These are phyloP conservation scores for Cryptococcus sp. DNA, from an alignment of 1,284 basidiomycete species.

Conservation along the genomic window DNA sequence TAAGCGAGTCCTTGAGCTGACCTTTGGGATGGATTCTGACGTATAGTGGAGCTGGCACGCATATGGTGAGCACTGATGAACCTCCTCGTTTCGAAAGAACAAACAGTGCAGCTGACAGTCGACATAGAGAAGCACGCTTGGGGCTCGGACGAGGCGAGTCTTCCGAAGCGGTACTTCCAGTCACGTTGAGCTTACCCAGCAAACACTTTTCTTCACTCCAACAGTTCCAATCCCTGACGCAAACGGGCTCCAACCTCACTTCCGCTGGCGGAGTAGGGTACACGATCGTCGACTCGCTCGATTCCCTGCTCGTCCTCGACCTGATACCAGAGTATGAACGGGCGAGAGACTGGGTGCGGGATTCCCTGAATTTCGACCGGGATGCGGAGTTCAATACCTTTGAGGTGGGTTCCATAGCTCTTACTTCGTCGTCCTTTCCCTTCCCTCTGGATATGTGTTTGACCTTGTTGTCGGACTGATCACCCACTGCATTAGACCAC, in stretches of 20 bases:
- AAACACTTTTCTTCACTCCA: neutral
- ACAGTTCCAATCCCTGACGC: conserved; percentile 73
- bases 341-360: conserved; percentile 75
- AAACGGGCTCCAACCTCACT: conserved; percentile 73
- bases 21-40: neutral
- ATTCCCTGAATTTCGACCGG: conserved; percentile 71
- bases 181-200: neutral
- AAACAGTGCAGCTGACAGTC: neutral
- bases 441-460: neutral
- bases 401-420: conserved; percentile 63
- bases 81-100: neutral
- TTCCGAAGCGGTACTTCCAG: neutral
- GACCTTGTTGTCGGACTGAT: conserved; percentile 3
- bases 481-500: conserved; percentile 61
- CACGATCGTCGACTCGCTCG: conserved; percentile 77
- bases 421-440: neutral
- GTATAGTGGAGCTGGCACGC: conserved; percentile 73
- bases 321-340: conserved; percentile 74
- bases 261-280: conserved; percentile 78
- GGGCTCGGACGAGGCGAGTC: conserved; percentile 71
- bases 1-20: neutral
- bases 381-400: conserved; percentile 86
- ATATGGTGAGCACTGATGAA: conserved; percentile 60
- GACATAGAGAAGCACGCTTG: conserved; percentile 72
- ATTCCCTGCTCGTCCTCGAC: conserved; percentile 84